Evolutionary conservation across 2,329 filamentous ascomycete species (phyloP).

Genomic region (Cryphonectria parasitica): DNA sequence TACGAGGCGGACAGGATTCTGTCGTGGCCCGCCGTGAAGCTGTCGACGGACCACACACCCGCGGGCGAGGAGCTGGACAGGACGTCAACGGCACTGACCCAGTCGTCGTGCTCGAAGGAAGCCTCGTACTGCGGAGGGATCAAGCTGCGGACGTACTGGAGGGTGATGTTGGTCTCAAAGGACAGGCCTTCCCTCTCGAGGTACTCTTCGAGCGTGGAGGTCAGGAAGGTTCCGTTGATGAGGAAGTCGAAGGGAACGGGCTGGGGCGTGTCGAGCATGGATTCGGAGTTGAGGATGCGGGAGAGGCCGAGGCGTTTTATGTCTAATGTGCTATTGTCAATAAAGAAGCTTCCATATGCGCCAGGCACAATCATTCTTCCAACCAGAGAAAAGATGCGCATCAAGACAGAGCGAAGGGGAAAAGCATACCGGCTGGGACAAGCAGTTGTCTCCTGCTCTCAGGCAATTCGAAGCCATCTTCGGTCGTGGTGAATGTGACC

Average conservation of each 20-base stretch:
- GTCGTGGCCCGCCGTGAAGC: conserved; percentile 60
- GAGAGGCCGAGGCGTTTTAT: conserved; percentile 73
- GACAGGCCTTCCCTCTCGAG: conserved; percentile 85
- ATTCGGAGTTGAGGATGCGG: conserved; percentile 71
- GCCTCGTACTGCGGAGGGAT: conserved; percentile 88
- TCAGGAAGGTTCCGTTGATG: conserved; percentile 89
- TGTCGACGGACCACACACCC: conserved; percentile 57
- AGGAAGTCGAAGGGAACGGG: conserved; percentile 91
- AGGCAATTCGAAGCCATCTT: conserved; percentile 64
- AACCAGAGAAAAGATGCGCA: neutral
- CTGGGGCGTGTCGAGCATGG: conserved; percentile 66
- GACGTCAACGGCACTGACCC: conserved; percentile 87
- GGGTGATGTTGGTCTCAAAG: conserved; percentile 80
- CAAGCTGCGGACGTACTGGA: conserved; percentile 92
- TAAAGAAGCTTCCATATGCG: neutral
- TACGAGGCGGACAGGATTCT: conserved; percentile 91
- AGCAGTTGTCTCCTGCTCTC: conserved; percentile 65
- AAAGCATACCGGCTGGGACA: conserved; percentile 59
- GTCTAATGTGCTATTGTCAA: conserved; percentile 45
- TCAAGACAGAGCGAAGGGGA: conserved; percentile 21
- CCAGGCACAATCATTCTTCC: conserved; percentile 12
- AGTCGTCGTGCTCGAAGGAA: conserved; percentile 96
- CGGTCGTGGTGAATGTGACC: conserved; percentile 69
- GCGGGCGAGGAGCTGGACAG: conserved; percentile 69
- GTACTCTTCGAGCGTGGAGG: conserved; percentile 88